phyloP scores from a whole-genome alignment of 192 early-diverging fungal genomes.

The Coemansia sp. region DNA sequence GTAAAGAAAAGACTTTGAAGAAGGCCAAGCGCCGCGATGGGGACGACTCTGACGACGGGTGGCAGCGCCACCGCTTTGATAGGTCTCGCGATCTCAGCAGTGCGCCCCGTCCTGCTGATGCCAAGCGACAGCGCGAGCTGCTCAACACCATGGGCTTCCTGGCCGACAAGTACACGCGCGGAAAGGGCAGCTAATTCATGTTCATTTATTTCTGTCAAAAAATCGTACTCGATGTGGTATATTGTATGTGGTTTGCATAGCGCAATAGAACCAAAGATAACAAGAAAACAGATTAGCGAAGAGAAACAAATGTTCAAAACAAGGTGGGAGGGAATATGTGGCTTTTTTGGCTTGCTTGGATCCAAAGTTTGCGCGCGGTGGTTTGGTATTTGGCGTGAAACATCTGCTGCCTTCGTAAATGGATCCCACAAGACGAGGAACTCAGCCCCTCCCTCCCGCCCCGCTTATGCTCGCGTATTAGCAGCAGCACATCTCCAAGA shows the following conservation, averaged over 20 bases:
- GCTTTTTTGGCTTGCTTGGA: background rate
- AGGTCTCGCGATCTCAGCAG: constrained; percentile 24
- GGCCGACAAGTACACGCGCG: constrained; percentile 34
- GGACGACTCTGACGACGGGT: constrained; percentile 13
- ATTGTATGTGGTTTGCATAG: background rate
- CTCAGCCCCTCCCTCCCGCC: no score
- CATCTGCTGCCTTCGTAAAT: no score
- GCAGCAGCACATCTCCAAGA: background rate
- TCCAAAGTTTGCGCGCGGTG: no score
- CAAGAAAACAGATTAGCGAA: background rate
- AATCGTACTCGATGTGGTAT: background rate
- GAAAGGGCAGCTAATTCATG: constrained; percentile 22
- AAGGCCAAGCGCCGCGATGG: constrained; percentile 1
- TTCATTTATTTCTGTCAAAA: constrained; percentile 8
- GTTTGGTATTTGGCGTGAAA: no score
- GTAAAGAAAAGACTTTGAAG: background rate
- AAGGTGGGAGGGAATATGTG: background rate
- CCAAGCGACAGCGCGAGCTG: constrained; percentile 18
- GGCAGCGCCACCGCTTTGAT: constrained; percentile 33
- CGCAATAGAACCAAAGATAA: no score
- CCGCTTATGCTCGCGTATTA: background rate
- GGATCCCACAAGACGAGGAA: background rate
- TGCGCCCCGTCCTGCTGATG: background rate
- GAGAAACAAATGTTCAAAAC: background rate
- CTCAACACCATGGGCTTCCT: constrained; percentile 31